Conservation (phyloP, 1,284 basidiomycete genomes). For the Neolentinus lepideus region DNA sequence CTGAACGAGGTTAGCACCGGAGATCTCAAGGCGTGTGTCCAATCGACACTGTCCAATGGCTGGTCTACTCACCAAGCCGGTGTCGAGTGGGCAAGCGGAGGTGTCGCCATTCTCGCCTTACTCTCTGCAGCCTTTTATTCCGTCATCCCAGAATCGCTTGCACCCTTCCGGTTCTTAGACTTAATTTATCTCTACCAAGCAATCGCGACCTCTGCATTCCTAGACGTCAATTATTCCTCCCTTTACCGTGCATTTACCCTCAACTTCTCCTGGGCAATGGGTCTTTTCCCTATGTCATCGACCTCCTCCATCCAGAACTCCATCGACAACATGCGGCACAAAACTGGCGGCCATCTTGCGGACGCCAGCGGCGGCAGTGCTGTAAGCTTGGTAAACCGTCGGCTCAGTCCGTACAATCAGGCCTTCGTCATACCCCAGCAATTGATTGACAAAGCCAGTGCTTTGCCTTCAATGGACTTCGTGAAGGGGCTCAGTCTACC, state of each 20-base stretch:
- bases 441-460: conserved; percentile 8
- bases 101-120: conserved; percentile 62
- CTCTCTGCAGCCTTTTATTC: conserved; percentile 67
- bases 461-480: conserved; percentile 15
- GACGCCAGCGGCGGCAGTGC: conserved; percentile 48
- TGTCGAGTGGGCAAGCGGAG: conserved; percentile 76
- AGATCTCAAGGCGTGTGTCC: conserved; percentile 79
- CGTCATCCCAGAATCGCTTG: conserved; percentile 34
- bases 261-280: conserved; percentile 89
- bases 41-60: conserved; percentile 89
- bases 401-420: conserved; percentile 70
- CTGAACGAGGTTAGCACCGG: conserved; percentile 65
- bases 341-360: conserved; percentile 73
- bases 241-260: conserved; percentile 74
- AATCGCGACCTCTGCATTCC: conserved; percentile 69
- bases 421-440: conserved; percentile 8
- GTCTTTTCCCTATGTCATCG: conserved; percentile 61
- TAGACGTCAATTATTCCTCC: conserved; percentile 83
- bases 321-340: conserved; percentile 75
- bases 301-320: conserved; percentile 62
- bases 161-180: conserved; percentile 70
- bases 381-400: conserved; percentile 72
- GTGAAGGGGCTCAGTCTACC: conserved; percentile 1
- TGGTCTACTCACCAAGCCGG: conserved; percentile 71
- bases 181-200: conserved; percentile 79